Conservation (phyloP, 2,329 filamentous ascomycete genomes). For the Cucurbitaria berberidis region DNA sequence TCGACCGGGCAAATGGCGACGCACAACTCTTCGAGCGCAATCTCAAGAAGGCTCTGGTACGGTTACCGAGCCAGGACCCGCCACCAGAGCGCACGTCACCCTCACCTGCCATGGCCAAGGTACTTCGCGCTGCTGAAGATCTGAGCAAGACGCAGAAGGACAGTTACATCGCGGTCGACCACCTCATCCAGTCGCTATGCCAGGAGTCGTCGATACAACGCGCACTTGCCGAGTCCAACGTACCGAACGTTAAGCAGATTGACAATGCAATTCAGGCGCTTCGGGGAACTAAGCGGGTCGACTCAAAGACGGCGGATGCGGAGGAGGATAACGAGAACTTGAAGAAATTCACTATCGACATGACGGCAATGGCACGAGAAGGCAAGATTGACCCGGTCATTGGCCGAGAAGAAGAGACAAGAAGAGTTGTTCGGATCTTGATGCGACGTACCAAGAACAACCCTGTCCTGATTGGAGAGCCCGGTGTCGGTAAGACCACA, state of each 20-base stretch:
- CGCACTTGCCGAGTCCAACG: conserved; percentile 81
- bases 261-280: conserved; percentile 91
- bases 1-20: conserved; percentile 93
- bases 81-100: conserved; percentile 88
- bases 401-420: conserved; percentile 93
- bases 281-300: conserved; percentile 88
- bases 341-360: conserved; percentile 98
- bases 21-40: conserved; percentile 85
- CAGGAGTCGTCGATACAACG: conserved; percentile 79
- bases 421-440: conserved; percentile 87
- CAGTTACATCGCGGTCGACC: conserved; percentile 90
- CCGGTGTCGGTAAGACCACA: conserved; percentile 97
- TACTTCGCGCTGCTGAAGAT: conserved; percentile 84
- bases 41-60: conserved; percentile 89
- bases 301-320: conserved; percentile 93
- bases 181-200: conserved; percentile 83
- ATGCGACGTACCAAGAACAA: conserved; percentile 98
- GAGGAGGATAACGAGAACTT: conserved; percentile 94
- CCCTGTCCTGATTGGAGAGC: conserved; percentile 95
- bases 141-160: conserved; percentile 98
- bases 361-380: conserved; percentile 94
- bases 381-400: conserved; percentile 98
- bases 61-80: conserved; percentile 91
- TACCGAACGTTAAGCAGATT: conserved; percentile 88
- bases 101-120: conserved; percentile 79